These are phyloP conservation scores for Xylaria grammica DNA, from an alignment of 495 filamentous ascomycete genomes.

Conservation along the genomic window DNA sequence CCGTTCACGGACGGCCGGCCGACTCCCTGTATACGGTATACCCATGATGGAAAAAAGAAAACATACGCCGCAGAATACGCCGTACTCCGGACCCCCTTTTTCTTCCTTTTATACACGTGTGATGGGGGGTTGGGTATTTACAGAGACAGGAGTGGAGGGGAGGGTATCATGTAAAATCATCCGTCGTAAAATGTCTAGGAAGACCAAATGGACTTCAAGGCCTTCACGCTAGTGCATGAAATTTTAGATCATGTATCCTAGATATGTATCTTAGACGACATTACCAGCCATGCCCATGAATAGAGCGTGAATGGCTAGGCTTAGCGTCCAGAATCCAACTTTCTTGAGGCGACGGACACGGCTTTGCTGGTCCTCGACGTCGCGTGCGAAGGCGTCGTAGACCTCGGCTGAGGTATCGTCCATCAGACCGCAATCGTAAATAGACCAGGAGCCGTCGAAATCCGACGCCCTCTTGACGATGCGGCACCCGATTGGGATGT, in stretches of 20 bases:
- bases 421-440: constrained; percentile 93
- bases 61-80: background rate
- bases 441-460: constrained; percentile 95
- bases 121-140: constrained; percentile 4
- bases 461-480: constrained; percentile 85
- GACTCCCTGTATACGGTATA: no score
- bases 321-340: constrained; percentile 94
- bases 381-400: constrained; percentile 87
- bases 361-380: constrained; percentile 84
- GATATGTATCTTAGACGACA: constrained; percentile 51
- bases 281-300: constrained; percentile 94
- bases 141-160: background rate
- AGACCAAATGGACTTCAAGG: background rate
- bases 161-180: constrained; percentile 14
- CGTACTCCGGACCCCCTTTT: background rate
- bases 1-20: background rate
- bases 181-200: background rate
- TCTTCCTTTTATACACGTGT: constrained; percentile 13
- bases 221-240: background rate
- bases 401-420: constrained; percentile 93
- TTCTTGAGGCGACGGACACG: constrained; percentile 89
- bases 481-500: constrained; percentile 93
- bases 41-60: background rate
- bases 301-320: constrained; percentile 88
- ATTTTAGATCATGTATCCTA: no score